Conservation (phyloP, 345 rosid genomes). For the Orychophragmus violaceus region DNA sequence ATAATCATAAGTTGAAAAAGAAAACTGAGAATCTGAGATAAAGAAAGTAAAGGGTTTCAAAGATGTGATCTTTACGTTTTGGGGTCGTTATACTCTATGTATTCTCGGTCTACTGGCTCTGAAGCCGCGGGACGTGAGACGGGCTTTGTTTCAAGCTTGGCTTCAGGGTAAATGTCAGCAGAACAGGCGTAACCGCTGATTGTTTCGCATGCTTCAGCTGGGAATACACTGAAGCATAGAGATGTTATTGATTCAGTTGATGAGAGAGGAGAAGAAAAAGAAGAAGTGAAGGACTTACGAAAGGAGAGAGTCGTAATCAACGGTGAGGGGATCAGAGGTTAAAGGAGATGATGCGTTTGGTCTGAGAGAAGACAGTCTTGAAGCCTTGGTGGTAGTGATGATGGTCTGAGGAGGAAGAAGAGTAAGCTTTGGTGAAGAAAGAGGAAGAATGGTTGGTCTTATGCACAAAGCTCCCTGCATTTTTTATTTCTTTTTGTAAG, state of each 20-base stretch:
- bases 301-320: slow-evolving; percentile 44
- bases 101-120: slow-evolving; percentile 64
- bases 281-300: slow-evolving; percentile 36
- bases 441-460: slow-evolving; percentile 24
- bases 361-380: slow-evolving; percentile 22
- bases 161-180: slow-evolving; percentile 66
- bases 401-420: slow-evolving; percentile 17
- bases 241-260: background rate
- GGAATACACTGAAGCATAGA: slow-evolving; percentile 48
- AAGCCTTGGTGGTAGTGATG: background rate
- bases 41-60: background rate
- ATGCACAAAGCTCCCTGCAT: slow-evolving; percentile 24
- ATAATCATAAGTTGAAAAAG: background rate
- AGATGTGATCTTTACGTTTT: slow-evolving; percentile 45
- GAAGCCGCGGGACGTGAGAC: slow-evolving; percentile 25
- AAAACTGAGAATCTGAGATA: background rate
- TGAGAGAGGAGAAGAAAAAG: background rate
- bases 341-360: slow-evolving; percentile 27
- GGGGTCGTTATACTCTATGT: slow-evolving; percentile 52
- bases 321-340: slow-evolving; percentile 32
- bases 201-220: slow-evolving; percentile 80
- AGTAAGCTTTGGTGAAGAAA: slow-evolving; percentile 22
- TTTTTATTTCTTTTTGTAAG: background rate
- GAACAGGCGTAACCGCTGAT: slow-evolving; percentile 64
- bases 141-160: slow-evolving; percentile 43